phyloP scores from a whole-genome alignment of 257 asterid genomes.

The Coffea eugenioides region DNA sequence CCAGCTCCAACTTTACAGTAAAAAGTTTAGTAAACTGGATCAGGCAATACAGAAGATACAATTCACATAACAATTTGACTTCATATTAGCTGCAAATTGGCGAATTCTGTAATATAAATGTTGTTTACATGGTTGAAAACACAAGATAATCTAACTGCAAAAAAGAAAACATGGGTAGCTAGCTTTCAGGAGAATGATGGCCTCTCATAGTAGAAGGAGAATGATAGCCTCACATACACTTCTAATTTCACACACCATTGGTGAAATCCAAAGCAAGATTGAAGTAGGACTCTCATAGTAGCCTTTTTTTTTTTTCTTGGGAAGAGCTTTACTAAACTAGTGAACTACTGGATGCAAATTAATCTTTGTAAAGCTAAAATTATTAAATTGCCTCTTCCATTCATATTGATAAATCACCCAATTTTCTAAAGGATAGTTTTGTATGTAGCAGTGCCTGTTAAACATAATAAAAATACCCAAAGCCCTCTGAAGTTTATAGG shows the following conservation, averaged over 20 bases:
- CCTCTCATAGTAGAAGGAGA: neutral
- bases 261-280: neutral
- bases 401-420: neutral
- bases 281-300: neutral
- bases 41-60: neutral
- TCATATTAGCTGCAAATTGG: neutral
- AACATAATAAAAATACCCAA: neutral
- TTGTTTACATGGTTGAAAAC: neutral
- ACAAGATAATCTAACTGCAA: neutral
- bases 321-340: neutral
- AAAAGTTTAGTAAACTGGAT: constrained; percentile 3
- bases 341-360: neutral
- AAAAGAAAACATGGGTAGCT: neutral
- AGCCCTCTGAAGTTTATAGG: neutral
- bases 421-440: neutral
- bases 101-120: neutral
- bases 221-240: neutral
- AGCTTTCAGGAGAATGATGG: neutral
- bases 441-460: neutral
- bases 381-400: neutral
- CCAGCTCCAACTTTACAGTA: neutral
- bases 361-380: neutral
- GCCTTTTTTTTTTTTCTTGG: neutral
- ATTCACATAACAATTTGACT: neutral
- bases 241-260: neutral